phyloP scores from a whole-genome alignment of 805 yeast species.

The Gaillardinia entomophila region DNA sequence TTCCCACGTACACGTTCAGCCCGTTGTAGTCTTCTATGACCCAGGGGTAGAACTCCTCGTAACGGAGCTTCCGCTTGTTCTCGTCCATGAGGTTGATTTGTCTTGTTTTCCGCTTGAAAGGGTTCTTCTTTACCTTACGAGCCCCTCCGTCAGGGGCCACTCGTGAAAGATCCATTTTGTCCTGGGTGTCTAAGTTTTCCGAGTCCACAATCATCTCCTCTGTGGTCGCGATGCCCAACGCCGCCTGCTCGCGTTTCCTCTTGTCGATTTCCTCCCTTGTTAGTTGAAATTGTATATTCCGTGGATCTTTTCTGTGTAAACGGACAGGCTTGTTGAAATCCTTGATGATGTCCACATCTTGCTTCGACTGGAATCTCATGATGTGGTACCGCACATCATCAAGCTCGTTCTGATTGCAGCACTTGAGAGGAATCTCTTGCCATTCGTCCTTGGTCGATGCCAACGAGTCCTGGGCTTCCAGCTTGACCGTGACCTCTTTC shows the following conservation, averaged over 20 bases:
- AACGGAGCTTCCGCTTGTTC: conserved; percentile 73
- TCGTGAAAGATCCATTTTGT: conserved; percentile 45
- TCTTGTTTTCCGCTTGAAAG: conserved; percentile 73
- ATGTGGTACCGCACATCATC: conserved; percentile 74
- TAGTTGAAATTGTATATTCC: conserved; percentile 81
- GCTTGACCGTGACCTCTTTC: conserved; percentile 21
- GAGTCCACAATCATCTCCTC: conserved; percentile 12
- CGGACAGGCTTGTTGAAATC: conserved; percentile 80
- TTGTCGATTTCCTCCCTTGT: conserved; percentile 71
- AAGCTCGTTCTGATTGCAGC: conserved; percentile 67
- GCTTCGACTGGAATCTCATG: conserved; percentile 70
- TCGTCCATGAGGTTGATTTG: conserved; percentile 81
- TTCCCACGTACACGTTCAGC: conserved; percentile 89
- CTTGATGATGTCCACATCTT: conserved; percentile 62
- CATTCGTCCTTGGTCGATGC: conserved; percentile 18
- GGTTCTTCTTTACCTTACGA: conserved; percentile 51
- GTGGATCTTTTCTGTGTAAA: conserved; percentile 89
- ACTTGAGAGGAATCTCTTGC: conserved; percentile 58
- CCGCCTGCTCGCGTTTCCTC: conserved; percentile 32
- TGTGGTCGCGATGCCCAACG: conserved; percentile 5
- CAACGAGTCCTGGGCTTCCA: conserved; percentile 9
- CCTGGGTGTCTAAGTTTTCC: conserved; percentile 17
- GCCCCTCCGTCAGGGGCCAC: conserved; percentile 95
- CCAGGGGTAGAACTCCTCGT: conserved; percentile 98
- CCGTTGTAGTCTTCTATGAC: conserved; percentile 96